Conservation (phyloP, 2,329 filamentous ascomycete species). For the Aspergillus tamarii region DNA sequence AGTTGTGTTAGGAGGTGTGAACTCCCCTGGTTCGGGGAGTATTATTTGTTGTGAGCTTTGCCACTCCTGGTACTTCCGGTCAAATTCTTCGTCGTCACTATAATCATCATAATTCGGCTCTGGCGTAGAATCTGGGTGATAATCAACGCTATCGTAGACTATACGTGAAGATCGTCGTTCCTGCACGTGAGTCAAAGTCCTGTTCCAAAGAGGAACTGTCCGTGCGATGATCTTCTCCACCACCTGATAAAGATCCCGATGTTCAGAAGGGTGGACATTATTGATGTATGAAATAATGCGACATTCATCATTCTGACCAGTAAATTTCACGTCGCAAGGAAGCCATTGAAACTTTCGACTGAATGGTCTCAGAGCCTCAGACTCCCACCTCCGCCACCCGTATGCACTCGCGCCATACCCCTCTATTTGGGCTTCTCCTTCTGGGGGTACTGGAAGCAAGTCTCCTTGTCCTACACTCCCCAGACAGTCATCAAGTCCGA, state of each 20-base stretch:
- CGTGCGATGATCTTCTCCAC: conserved; percentile 44
- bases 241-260: conserved; percentile 38
- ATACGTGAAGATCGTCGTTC: conserved; percentile 8
- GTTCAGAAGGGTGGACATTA: conserved; percentile 43
- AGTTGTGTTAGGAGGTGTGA: background rate
- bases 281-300: conserved; percentile 49
- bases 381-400: background rate
- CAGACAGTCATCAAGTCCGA: conserved; percentile 31
- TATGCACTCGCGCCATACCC: background rate
- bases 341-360: conserved; percentile 53
- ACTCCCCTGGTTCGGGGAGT: conserved; percentile 20
- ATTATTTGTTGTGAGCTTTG: conserved; percentile 8
- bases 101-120: conserved; percentile 15
- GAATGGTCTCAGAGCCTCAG: background rate
- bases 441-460: conserved; percentile 14
- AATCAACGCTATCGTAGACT: conserved; percentile 14
- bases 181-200: conserved; percentile 19
- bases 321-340: conserved; percentile 42
- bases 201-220: conserved; percentile 53
- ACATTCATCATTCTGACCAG: conserved; percentile 14
- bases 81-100: conserved; percentile 8
- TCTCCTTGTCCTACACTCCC: conserved; percentile 20
- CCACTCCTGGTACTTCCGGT: conserved; percentile 8
- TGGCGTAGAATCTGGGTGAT: conserved; percentile 1
- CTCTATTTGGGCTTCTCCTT: background rate